A percentile compares a stretch with the other conserved stretches of the same genome.
Conservation (phyloP, 208 protist genomes). For the Crithidia sp. region DNA sequence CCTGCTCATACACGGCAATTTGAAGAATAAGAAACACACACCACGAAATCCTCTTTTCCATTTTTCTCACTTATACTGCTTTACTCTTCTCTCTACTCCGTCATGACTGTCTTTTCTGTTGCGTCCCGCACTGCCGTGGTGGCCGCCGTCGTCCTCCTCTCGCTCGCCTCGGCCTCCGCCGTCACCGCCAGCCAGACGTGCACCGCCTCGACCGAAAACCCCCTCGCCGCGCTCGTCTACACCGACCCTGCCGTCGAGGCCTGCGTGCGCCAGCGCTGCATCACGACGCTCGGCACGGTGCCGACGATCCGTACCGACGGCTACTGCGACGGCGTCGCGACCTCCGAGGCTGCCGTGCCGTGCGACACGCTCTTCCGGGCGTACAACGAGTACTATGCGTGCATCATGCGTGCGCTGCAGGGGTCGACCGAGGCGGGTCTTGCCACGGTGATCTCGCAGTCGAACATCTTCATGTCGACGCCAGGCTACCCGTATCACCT, state of each 20-base stretch:
- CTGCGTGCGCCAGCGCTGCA: constrained; percentile 43
- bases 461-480: constrained; percentile 26
- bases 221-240: constrained; percentile 27
- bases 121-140: not conserved
- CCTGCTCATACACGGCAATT: too few species aligned
- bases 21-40: too few species aligned
- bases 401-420: constrained; percentile 30
- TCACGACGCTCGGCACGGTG: constrained; percentile 21
- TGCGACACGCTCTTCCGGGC: constrained; percentile 33
- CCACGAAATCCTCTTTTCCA: too few species aligned
- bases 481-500: constrained; percentile 44
- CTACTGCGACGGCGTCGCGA: constrained; percentile 42
- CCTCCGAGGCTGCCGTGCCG: constrained; percentile 24
- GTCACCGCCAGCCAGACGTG: constrained; percentile 26
- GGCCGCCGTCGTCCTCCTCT: constrained; percentile 5
- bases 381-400: constrained; percentile 51
- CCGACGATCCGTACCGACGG: constrained; percentile 26
- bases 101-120: not conserved
- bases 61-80: too few species aligned
- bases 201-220: constrained; percentile 20
- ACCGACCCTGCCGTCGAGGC: constrained; percentile 11
- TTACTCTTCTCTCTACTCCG: too few species aligned
- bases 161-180: constrained; percentile 2
- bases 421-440: constrained; percentile 1
- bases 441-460: not conserved